phyloP scores from a whole-genome alignment of 2,329 filamentous ascomycete species.

The Plectosphaerella plurivora region DNA sequence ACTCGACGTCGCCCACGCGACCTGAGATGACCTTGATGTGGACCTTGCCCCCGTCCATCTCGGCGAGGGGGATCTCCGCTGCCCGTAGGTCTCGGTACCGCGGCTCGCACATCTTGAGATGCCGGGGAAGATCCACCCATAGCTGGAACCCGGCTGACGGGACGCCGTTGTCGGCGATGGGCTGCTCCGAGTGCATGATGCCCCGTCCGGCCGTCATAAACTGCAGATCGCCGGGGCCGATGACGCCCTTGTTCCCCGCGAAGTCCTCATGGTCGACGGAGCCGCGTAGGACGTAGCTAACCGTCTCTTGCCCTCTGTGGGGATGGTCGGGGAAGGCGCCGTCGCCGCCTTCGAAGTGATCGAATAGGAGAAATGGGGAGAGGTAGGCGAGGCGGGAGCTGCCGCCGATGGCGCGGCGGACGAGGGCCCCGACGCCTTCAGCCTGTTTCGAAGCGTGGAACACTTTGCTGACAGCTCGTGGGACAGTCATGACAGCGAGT shows the following conservation, averaged over 20 bases:
- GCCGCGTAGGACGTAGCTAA: slow-evolving; percentile 82
- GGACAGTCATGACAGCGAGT: slow-evolving; percentile 48
- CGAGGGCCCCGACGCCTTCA: slow-evolving; percentile 82
- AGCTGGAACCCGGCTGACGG: slow-evolving; percentile 85
- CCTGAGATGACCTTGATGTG: slow-evolving; percentile 88
- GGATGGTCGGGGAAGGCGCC: slow-evolving; percentile 88
- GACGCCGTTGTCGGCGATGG: slow-evolving; percentile 71
- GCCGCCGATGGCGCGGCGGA: slow-evolving; percentile 80
- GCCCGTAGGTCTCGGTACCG: slow-evolving; percentile 83
- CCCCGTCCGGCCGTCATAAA: slow-evolving; percentile 95
- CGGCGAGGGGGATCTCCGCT: slow-evolving; percentile 70
- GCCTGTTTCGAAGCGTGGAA: slow-evolving; percentile 82
- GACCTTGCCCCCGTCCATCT: slow-evolving; percentile 69
- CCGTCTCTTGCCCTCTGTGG: slow-evolving; percentile 78
- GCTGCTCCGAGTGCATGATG: slow-evolving; percentile 96
- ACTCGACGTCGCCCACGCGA: slow-evolving; percentile 79
- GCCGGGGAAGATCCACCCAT: slow-evolving; percentile 85
- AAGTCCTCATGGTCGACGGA: slow-evolving; percentile 91
- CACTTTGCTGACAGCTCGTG: slow-evolving; percentile 74
- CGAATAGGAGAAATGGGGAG: slow-evolving; percentile 91
- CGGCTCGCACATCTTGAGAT: slow-evolving; percentile 84
- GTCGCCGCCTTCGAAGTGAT: slow-evolving; percentile 80
- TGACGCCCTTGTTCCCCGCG: slow-evolving; percentile 76
- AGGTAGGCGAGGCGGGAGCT: slow-evolving; percentile 67
- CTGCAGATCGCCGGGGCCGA: slow-evolving; percentile 83